Evolutionary conservation across 192 early-diverging fungal species (phyloP).

Genomic region (Dissophora globulifera): DNA sequence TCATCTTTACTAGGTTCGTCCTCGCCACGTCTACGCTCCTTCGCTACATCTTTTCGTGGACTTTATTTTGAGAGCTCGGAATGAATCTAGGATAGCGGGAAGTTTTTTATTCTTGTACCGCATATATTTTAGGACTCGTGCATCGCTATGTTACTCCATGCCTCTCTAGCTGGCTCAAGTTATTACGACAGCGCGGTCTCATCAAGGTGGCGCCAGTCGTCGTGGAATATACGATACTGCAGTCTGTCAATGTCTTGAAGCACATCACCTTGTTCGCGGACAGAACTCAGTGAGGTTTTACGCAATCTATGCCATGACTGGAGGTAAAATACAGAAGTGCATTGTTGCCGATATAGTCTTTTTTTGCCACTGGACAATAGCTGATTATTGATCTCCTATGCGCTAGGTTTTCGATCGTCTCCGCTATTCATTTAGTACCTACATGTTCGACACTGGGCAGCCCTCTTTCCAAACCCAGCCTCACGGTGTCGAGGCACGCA

Average conservation of each 20-base stretch:
- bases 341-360: too few species aligned
- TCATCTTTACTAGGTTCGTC: conserved; percentile 86
- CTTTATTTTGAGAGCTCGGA: conserved; percentile 42
- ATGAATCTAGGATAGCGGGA: conserved; percentile 23
- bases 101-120: too few species aligned
- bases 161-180: conserved; percentile 67
- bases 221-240: conserved; percentile 78
- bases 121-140: conserved; percentile 14
- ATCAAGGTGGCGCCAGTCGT: conserved; percentile 86
- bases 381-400: background rate
- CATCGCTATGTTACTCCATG: too few species aligned
- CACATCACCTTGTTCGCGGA: conserved; percentile 96
- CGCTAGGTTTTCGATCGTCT: conserved; percentile 95
- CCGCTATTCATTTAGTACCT: conserved; percentile 93
- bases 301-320: conserved; percentile 94
- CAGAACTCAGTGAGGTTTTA: conserved; percentile 97
- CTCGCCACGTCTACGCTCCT: conserved; percentile 69
- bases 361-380: background rate
- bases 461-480: conserved; percentile 26
- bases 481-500: conserved; percentile 54
- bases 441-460: conserved; percentile 74
- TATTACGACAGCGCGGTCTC: conserved; percentile 89
- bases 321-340: conserved; percentile 66
- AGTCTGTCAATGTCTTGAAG: conserved; percentile 86
- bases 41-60: conserved; percentile 47